Base-by-base conservation (phyloP, 257 asterid species). In the Fraxinus quadrangulata region DNA sequence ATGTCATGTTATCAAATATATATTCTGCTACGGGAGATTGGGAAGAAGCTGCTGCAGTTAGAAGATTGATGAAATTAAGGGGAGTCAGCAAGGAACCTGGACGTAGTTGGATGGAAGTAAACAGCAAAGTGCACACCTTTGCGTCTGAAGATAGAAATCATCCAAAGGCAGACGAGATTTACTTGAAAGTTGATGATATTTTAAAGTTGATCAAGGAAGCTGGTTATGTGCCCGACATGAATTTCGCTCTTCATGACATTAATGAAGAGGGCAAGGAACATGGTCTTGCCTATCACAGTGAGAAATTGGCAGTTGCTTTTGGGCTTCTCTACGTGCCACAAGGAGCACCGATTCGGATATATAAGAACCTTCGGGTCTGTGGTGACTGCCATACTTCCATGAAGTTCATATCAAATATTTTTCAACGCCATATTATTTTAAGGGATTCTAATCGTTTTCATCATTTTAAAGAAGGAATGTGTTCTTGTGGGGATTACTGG, bases 401-500 rank as follows among this genome's bases (percentile, higher is more conserved):
- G 92, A 94, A 87, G 78, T 87, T 83, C 24, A 63, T 88, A 24
- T 92, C 98, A 0, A 72, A 34, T 81, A 88, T 84, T 42, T 89
- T 81, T 67, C 45, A 31, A n/a, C 79, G 92, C 10, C 83, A 82
- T 76, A 72, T 92, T 37, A 40, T 90, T 69, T 79, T 92, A 21
- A 73, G 97, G 78, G 97, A 94, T 86, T 87, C 97, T 3, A 94
- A 90, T 73, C 42, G 92, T 34, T 94, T 92, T 81, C 98, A 92
- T 79, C 98, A 94, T 88, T 88, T 92, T 42, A 83, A 47, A 51
- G 87, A 77, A 24, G 96, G 97, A 28, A 10, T 2, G 17, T 94
- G 97, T 75, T 92, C 94, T 17, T 93, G 97, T 33, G 81, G 88
- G 6, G 94, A 89, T 71, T 86, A 89, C 77, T 92, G 97, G 93